phyloP scores from a whole-genome alignment of 768 basidiomycete genomes.

The Psilocybe cyanescens region DNA sequence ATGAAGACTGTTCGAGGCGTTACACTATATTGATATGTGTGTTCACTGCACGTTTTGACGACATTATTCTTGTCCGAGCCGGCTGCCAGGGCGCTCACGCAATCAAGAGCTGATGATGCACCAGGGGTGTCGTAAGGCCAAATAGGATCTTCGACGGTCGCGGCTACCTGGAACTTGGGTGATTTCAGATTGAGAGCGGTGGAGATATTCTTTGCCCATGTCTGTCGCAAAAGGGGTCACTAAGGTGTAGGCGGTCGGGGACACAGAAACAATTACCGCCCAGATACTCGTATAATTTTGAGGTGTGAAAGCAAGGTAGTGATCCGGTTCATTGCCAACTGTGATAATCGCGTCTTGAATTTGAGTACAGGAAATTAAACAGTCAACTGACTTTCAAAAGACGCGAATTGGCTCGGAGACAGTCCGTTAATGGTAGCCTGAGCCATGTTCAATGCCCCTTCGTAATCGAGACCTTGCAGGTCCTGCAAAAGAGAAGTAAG shows the following conservation, averaged over 20 bases:
- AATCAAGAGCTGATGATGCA: slow-evolving; percentile 48
- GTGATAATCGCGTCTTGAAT: neutral
- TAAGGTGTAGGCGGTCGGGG: neutral
- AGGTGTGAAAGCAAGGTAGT: slow-evolving; percentile 47
- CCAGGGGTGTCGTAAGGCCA: slow-evolving; percentile 52
- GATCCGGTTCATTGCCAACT: slow-evolving; percentile 63
- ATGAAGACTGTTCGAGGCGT: neutral
- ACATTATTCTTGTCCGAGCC: slow-evolving; percentile 45
- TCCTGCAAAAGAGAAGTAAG: slow-evolving; percentile 34
- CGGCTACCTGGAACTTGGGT: slow-evolving; percentile 53
- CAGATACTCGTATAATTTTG: slow-evolving; percentile 47
- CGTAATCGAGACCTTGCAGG: slow-evolving; percentile 44
- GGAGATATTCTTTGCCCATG: slow-evolving; percentile 54
- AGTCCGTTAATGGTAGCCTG: slow-evolving; percentile 43
- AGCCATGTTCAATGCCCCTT: slow-evolving; percentile 46
- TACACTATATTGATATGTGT: slow-evolving; percentile 58
- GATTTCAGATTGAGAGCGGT: slow-evolving; percentile 35
- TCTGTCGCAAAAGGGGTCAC: slow-evolving; percentile 26
- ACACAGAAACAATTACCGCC: slow-evolving; percentile 36
- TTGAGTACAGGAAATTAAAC: neutral
- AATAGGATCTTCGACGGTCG: slow-evolving; percentile 52
- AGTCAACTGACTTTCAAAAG: slow-evolving; percentile 48
- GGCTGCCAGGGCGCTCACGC: slow-evolving; percentile 51
- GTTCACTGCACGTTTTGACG: slow-evolving; percentile 54
- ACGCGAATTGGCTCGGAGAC: slow-evolving; percentile 37